Evolutionary conservation across 805 yeast species (phyloP).

Genomic region (Pichia heedii): DNA sequence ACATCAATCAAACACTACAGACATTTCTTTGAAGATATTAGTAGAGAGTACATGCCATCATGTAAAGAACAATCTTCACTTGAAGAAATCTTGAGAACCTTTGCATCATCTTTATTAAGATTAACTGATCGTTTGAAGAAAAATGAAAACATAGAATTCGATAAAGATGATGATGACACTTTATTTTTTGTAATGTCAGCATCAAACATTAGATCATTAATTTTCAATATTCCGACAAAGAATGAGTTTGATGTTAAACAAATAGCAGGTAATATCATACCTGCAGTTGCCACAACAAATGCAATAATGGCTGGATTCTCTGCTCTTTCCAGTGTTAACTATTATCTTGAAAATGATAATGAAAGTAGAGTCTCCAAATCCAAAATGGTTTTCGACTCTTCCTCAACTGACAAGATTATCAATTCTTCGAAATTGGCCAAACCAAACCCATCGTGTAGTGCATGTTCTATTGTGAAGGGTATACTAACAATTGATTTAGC

Average conservation of each 20-base stretch:
- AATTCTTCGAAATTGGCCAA: conserved; percentile 50
- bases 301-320: conserved; percentile 91
- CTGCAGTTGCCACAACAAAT: conserved; percentile 97
- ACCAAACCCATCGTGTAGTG: conserved; percentile 67
- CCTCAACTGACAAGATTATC: conserved; percentile 52
- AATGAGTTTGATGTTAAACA: conserved; percentile 84
- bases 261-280: conserved; percentile 96
- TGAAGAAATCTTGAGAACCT: conserved; percentile 61
- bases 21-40: neutral
- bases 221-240: conserved; percentile 62
- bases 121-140: conserved; percentile 40
- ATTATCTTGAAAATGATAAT: conserved; percentile 21
- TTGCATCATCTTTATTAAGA: conserved; percentile 38
- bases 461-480: conserved; percentile 51
- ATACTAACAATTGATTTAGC: conserved; percentile 30
- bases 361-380: conserved; percentile 27
- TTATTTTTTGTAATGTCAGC: conserved; percentile 81
- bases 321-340: conserved; percentile 59
- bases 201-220: conserved; percentile 63
- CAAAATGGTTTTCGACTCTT: conserved; percentile 43
- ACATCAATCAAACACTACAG: neutral
- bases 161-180: conserved; percentile 92
- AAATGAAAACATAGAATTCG: conserved; percentile 53
- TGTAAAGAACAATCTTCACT: conserved; percentile 30
- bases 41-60: neutral